These are phyloP conservation scores for Alternaria arborescens DNA, from an alignment of 2,329 filamentous ascomycete species.

Conservation along the genomic window DNA sequence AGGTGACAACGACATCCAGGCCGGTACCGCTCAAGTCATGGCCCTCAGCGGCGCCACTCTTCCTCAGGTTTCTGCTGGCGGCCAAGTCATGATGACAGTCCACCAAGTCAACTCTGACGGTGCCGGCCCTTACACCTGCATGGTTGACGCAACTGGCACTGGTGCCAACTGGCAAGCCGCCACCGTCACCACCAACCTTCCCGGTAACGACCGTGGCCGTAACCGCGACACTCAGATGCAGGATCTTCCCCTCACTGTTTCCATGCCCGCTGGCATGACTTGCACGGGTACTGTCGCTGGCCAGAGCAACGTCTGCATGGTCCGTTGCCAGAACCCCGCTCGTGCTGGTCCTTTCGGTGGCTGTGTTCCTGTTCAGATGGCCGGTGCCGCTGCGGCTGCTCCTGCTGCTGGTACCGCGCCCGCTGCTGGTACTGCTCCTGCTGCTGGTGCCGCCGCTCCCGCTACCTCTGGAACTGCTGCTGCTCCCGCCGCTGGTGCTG, in stretches of 20 bases:
- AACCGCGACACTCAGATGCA: slow-evolving; percentile 43
- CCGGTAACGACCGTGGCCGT: slow-evolving; percentile 60
- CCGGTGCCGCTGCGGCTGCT: slow-evolving; percentile 26
- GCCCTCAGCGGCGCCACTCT: slow-evolving; percentile 64
- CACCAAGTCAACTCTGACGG: slow-evolving; percentile 75
- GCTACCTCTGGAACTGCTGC: slow-evolving; percentile 9
- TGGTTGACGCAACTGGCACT: slow-evolving; percentile 69
- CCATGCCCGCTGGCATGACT: slow-evolving; percentile 63
- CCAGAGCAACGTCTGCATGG: slow-evolving; percentile 67
- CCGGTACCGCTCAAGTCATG: slow-evolving; percentile 67
- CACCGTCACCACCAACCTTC: slow-evolving; percentile 63
- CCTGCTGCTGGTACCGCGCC: slow-evolving; percentile 14
- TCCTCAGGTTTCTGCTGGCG: slow-evolving; percentile 67
- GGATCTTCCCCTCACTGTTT: slow-evolving; percentile 62
- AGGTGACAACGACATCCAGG: slow-evolving; percentile 66
- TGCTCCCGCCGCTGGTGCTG: slow-evolving; percentile 3
- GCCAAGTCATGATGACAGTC: slow-evolving; percentile 65
- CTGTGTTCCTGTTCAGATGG: slow-evolving; percentile 65
- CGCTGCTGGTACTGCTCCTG: slow-evolving; percentile 7
- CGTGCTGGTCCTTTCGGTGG: slow-evolving; percentile 70
- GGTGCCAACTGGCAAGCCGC: slow-evolving; percentile 63
- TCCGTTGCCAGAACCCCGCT: slow-evolving; percentile 69
- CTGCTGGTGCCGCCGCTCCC: slow-evolving; percentile 8
- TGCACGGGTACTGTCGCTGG: slow-evolving; percentile 70
- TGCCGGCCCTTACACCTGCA: slow-evolving; percentile 71